Evolutionary conservation across 1,284 basidiomycete species (phyloP), one percentile per base, ranked within the genome.

Genomic region (Tylopilus sp.): DNA sequence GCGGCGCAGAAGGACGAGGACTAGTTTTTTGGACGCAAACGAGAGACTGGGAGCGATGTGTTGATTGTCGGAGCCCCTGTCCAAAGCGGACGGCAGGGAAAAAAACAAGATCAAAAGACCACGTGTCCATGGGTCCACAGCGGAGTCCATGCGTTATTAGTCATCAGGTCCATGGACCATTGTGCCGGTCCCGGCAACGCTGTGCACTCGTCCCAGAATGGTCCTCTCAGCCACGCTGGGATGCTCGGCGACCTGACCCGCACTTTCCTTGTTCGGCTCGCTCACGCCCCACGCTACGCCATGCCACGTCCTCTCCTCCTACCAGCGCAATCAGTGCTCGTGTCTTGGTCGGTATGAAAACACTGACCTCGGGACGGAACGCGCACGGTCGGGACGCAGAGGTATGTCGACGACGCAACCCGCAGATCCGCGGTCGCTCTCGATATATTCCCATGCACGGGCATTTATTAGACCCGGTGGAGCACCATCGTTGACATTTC

Each of bases 11-110:
- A 52, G 44, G 47, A 48, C 46, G 6, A 54, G 48, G 26, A 53
- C 46, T 5, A 38, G 48, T 51, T 57, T 66, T 61, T 51, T 38
- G 42, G 34, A 38, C 19, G 15, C 41, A 52, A 57, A 53, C 18
- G 51, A 52, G 36, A 36, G 57, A 34, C 53, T 48, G 53, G 52
- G 55, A 59, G 48, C 48, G 63, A 58, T 67, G 63, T 50, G 63
- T 65, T 52, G 65, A 65, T 68, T 68, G 63, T 68, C 66, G 60
- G 64, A 68, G 63, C 63, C 63, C 63, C 63, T 65, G 63, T 68
- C 63, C 62, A 64, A 59, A 52, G 54, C 61, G 58, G 64, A 58
- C 54, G 48, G 59, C 65, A 66, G 60, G 62, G 64, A 66, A 67
- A 64, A 64, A 64, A 65, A 65, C 61, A 46, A 66, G 60, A 67